These are phyloP conservation scores for Colletotrichum sp. DNA, from an alignment of 2,329 filamentous ascomycete species.

Conservation along the genomic window DNA sequence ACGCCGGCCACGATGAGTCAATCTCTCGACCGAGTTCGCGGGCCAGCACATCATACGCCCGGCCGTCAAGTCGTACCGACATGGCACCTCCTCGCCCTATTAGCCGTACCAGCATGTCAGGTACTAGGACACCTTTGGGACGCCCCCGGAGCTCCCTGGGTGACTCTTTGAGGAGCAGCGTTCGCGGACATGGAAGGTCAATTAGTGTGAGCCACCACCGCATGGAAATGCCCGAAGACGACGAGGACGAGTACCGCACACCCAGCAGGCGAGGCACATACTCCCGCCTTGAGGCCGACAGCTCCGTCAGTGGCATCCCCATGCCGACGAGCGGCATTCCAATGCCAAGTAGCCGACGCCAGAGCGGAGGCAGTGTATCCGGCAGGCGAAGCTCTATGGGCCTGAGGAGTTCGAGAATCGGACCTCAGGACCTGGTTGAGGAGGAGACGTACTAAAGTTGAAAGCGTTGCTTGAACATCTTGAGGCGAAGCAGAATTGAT, in stretches of 20 bases:
- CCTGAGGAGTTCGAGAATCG: constrained; percentile 20
- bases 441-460: constrained; percentile 58
- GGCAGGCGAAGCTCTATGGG: constrained; percentile 41
- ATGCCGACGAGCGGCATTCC: constrained; percentile 50
- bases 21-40: constrained; percentile 76
- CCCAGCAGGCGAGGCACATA: constrained; percentile 61
- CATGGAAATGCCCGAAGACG: constrained; percentile 53
- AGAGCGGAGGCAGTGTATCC: constrained; percentile 39
- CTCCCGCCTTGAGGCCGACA: constrained; percentile 51
- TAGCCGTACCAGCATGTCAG: constrained; percentile 66
- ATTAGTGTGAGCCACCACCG: constrained; percentile 56
- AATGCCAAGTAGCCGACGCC: constrained; percentile 46
- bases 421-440: constrained; percentile 49
- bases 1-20: constrained; percentile 39
- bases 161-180: constrained; percentile 39
- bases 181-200: constrained; percentile 56
- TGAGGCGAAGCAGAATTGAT: constrained; percentile 7
- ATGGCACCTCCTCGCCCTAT: constrained; percentile 63
- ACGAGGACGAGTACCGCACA: constrained; percentile 51
- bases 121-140: constrained; percentile 68
- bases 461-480: background rate
- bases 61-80: constrained; percentile 59
- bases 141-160: constrained; percentile 73
- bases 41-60: constrained; percentile 63
- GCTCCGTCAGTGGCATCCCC: constrained; percentile 42